Evolutionary conservation across 192 early-diverging fungal genomes (phyloP), one percentile per base, ranked within the genome.

Genomic region (Podila epicladia): DNA sequence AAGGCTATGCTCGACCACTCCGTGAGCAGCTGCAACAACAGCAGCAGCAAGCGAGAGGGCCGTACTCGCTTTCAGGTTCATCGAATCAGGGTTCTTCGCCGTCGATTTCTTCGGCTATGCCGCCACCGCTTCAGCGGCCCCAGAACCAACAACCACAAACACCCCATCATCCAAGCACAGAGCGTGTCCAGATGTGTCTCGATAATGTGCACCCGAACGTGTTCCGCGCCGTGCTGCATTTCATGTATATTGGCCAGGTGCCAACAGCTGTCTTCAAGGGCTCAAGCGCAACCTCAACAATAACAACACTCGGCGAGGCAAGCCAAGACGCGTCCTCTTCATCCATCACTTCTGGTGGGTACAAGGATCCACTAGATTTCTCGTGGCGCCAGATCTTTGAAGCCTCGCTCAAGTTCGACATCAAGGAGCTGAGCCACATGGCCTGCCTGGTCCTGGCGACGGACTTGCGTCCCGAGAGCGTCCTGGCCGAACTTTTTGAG

Each of bases 211-310:
- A 37, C 19, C 48, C 77, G 2, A 67, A 64, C 19, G 66, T 69
- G 0, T 65, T 80, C 35, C 65, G 71, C 7, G 77, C 77, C 9
- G 49, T 80, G 11, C 9, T 80, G 37, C 67, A 80, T 31, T 80
- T 59, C 71, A 72, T 80, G 77, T 80, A 80, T 31, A 69, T 80
- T 37, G 77, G 77, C 3, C 77, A 80, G 37, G 37, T 80, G 28
- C 77, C 77, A 4, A 22, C 48, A 4, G 59, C 58, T 7, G 33
- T 22, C 13, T 7, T 28, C 35, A 38, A 33, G 24, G 45, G 53
- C 29, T 11, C 48, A 12, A 7, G 19, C 3, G 12, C 65, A 8
- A 37, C 35, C 1, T 3, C 29, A 4, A n/a, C 26, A 22, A n/a
- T 17, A 22, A 26, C 48, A 28, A 13, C 64, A 50, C 28, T 28